phyloP scores from a whole-genome alignment of 2,329 filamentous ascomycete genomes.

The Exophiala dermatitidis region DNA sequence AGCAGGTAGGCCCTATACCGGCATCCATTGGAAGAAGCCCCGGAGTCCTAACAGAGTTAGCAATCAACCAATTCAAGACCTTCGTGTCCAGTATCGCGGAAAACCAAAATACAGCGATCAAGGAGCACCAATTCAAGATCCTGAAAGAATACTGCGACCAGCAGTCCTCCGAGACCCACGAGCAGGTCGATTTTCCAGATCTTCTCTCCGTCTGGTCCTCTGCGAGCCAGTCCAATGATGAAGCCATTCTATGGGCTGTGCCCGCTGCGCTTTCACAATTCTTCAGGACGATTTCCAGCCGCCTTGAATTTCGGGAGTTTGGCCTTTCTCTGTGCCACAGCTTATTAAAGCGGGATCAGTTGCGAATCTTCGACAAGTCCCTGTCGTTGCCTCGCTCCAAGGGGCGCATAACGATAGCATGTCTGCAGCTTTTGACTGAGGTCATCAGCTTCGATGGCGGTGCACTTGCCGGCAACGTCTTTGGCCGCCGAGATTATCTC shows the following conservation, averaged over 20 bases:
- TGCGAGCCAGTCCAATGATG: slow-evolving; percentile 70
- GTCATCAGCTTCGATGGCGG: slow-evolving; percentile 82
- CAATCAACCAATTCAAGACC: slow-evolving; percentile 39
- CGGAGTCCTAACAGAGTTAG: slow-evolving; percentile 26
- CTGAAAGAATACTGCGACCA: slow-evolving; percentile 46
- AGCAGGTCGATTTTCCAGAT: slow-evolving; percentile 60
- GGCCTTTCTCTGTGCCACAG: slow-evolving; percentile 74
- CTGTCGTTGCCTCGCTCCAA: slow-evolving; percentile 74
- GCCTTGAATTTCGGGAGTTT: slow-evolving; percentile 65
- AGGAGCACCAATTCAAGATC: slow-evolving; percentile 36
- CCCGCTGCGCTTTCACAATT: slow-evolving; percentile 75
- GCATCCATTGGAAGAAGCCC: neutral
- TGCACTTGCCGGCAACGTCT: slow-evolving; percentile 66
- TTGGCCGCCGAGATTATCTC: slow-evolving; percentile 68
- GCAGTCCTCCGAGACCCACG: slow-evolving; percentile 49
- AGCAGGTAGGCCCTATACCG: slow-evolving; percentile 51
- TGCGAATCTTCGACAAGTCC: slow-evolving; percentile 72
- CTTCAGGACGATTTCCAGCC: slow-evolving; percentile 66
- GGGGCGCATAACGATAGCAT: slow-evolving; percentile 82
- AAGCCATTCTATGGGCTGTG: slow-evolving; percentile 71
- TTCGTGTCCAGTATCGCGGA: slow-evolving; percentile 38
- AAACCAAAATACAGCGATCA: slow-evolving; percentile 33
- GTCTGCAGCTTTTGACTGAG: slow-evolving; percentile 76
- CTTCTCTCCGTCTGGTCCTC: slow-evolving; percentile 84
- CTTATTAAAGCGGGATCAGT: slow-evolving; percentile 69